A percentile compares a stretch with the other conserved stretches of the same genome.
Evolutionary conservation across 1,139 yeast species (phyloP).

Genomic region (Lodderomyces theae): DNA sequence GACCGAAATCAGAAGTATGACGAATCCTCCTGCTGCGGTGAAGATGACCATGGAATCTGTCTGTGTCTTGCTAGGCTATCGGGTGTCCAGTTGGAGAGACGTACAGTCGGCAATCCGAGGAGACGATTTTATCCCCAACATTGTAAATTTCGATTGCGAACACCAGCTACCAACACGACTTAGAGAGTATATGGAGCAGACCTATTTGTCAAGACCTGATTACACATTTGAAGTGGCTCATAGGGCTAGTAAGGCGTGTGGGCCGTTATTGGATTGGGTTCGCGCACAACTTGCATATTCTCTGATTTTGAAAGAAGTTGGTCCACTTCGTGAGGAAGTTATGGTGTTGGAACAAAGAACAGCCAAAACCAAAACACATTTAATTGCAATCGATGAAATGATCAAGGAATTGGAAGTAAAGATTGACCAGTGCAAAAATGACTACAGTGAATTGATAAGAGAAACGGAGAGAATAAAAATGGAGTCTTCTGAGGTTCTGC

Average conservation of each 20-base stretch:
- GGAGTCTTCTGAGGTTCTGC: slow-evolving; percentile 64
- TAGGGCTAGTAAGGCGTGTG: slow-evolving; percentile 94
- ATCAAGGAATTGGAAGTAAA: slow-evolving; percentile 68
- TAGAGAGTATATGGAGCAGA: slow-evolving; percentile 53
- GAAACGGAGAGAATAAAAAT: slow-evolving; percentile 73
- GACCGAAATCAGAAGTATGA: slow-evolving; percentile 85
- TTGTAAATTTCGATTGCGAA: slow-evolving; percentile 72
- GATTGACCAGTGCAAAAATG: slow-evolving; percentile 64
- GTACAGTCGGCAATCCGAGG: slow-evolving; percentile 77
- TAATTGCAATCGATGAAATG: slow-evolving; percentile 81
- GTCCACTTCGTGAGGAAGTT: slow-evolving; percentile 75
- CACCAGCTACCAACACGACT: slow-evolving; percentile 53
- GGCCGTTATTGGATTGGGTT: slow-evolving; percentile 89
- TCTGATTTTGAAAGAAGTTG: slow-evolving; percentile 63
- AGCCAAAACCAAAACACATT: slow-evolving; percentile 58
- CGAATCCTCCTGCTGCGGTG: slow-evolving; percentile 87
- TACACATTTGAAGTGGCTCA: slow-evolving; percentile 74
- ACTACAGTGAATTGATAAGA: slow-evolving; percentile 70
- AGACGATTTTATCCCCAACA: slow-evolving; percentile 84
- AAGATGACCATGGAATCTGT: slow-evolving; percentile 87
- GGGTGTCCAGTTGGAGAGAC: slow-evolving; percentile 73
- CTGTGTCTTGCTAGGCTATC: slow-evolving; percentile 73
- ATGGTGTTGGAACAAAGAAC: slow-evolving; percentile 56
- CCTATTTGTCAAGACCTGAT: slow-evolving; percentile 60
- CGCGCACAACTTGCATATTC: slow-evolving; percentile 79